Evolutionary conservation across 2,329 filamentous ascomycete species (phyloP).

Genomic region (Stagonosporopsis rhizophila): DNA sequence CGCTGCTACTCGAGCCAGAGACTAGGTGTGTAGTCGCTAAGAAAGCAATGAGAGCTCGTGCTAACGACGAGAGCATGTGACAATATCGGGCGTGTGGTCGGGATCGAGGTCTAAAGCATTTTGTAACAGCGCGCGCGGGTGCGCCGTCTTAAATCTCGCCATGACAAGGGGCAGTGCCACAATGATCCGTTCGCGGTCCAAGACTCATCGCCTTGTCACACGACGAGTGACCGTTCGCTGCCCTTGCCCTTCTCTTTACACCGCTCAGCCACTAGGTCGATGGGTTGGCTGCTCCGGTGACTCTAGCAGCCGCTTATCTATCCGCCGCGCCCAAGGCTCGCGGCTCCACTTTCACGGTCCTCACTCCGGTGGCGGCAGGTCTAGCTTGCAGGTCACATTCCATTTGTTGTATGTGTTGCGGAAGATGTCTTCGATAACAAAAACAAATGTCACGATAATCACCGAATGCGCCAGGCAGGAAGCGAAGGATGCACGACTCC

Average conservation of each 20-base stretch:
- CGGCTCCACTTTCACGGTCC: conserved; percentile 11
- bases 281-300: conserved; percentile 9
- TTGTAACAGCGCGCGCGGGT: neutral
- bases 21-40: conserved; percentile 19
- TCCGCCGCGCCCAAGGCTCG: neutral
- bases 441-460: neutral
- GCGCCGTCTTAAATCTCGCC: conserved; percentile 3
- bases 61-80: conserved; percentile 19
- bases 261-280: conserved; percentile 11
- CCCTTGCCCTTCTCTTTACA: conserved; percentile 4
- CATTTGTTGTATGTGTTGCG: neutral
- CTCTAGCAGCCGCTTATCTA: conserved; percentile 5
- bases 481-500: neutral
- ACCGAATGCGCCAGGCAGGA: neutral
- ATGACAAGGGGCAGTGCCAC: neutral
- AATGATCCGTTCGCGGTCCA: conserved; percentile 4
- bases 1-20: conserved; percentile 24
- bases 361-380: conserved; percentile 1
- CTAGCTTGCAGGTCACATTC: conserved; percentile 1
- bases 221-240: conserved; percentile 1
- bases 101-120: neutral
- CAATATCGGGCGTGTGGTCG: neutral
- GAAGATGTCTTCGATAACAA: neutral
- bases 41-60: conserved; percentile 12
- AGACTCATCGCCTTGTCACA: conserved; percentile 4